Conservation (phyloP, 2,329 filamentous ascomycete species). For the Pseudonectria foliicola region DNA sequence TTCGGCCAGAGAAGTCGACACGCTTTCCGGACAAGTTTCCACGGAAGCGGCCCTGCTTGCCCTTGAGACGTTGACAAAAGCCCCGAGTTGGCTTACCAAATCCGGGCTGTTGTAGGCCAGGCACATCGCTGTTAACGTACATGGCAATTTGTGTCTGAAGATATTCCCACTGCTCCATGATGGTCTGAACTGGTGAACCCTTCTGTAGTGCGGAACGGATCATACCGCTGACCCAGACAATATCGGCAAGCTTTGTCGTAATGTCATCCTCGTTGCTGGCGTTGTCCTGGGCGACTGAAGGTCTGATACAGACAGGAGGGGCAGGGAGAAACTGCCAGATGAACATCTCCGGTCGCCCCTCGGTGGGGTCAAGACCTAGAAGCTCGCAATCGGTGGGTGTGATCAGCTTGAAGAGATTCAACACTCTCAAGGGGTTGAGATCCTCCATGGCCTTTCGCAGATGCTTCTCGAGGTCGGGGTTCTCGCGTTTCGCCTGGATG, state of each 20-base stretch:
- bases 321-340: slow-evolving; percentile 95
- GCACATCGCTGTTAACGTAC: slow-evolving; percentile 96
- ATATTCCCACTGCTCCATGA: slow-evolving; percentile 99
- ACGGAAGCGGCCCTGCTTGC: slow-evolving; percentile 94
- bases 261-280: slow-evolving; percentile 95
- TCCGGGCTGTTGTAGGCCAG: slow-evolving; percentile 81
- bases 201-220: slow-evolving; percentile 77
- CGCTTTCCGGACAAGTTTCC: slow-evolving; percentile 96
- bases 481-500: slow-evolving; percentile 65
- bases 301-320: slow-evolving; percentile 87
- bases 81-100: slow-evolving; percentile 85
- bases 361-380: slow-evolving; percentile 76
- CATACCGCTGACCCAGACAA: slow-evolving; percentile 84
- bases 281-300: slow-evolving; percentile 86
- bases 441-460: slow-evolving; percentile 90
- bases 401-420: slow-evolving; percentile 89
- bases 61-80: slow-evolving; percentile 91
- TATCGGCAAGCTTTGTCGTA: slow-evolving; percentile 94
- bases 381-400: slow-evolving; percentile 82
- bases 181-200: slow-evolving; percentile 76
- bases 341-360: slow-evolving; percentile 91
- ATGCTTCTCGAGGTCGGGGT: slow-evolving; percentile 83
- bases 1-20: slow-evolving; percentile 95
- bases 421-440: slow-evolving; percentile 77
- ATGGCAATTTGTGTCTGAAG: slow-evolving; percentile 91